Percentiles rank a stretch among this genome's conserved stretches.
Evolutionary conservation across 345 rosid genomes (phyloP).

Genomic region (Toxicodendron radicans): DNA sequence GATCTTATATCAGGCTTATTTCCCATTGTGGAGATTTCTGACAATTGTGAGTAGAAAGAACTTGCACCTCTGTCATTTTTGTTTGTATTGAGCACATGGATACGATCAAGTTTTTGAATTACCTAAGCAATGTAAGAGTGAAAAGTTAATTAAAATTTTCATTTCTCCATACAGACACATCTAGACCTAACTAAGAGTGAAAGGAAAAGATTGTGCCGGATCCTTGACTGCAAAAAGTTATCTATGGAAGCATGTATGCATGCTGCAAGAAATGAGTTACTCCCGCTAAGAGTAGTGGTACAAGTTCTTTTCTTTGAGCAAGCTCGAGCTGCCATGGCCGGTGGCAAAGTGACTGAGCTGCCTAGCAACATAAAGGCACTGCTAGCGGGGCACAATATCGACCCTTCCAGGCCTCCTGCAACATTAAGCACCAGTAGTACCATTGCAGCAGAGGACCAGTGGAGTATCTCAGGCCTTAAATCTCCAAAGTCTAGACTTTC

Average conservation of each 20-base stretch:
- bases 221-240: constrained; percentile 90
- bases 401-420: constrained; percentile 69
- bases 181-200: constrained; percentile 78
- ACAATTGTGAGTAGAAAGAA: not conserved
- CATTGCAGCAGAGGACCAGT: constrained; percentile 70
- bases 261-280: constrained; percentile 90
- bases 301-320: constrained; percentile 98
- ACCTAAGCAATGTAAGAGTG: not conserved
- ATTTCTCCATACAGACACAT: constrained; percentile 56
- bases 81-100: not conserved
- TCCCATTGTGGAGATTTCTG: not conserved
- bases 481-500: constrained; percentile 70
- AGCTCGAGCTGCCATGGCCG: constrained; percentile 69
- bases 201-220: constrained; percentile 76
- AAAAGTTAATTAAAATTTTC: not conserved
- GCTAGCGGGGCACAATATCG: constrained; percentile 63
- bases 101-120: not conserved
- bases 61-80: not conserved
- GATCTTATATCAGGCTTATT: not conserved
- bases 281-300: constrained; percentile 88
- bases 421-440: constrained; percentile 68
- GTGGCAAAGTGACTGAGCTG: constrained; percentile 69
- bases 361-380: constrained; percentile 90
- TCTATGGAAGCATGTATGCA: constrained; percentile 98
- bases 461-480: constrained; percentile 94